Evolutionary conservation across 2,329 filamentous ascomycete genomes (phyloP).

Genomic region (Aspergillus sp.): DNA sequence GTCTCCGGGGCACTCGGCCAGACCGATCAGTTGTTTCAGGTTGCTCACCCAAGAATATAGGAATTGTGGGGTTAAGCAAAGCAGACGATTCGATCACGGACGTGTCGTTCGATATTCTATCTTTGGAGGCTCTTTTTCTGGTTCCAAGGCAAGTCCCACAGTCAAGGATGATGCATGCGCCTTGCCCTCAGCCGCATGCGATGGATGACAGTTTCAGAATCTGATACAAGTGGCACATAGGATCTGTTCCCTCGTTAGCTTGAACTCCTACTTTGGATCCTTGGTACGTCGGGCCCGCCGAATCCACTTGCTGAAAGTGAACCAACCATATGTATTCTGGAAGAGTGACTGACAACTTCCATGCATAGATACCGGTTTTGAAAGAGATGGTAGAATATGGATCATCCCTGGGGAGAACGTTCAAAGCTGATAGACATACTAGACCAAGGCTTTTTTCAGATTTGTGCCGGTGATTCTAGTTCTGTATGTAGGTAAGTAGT

Average conservation of each 20-base stretch:
- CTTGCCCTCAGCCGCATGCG: not conserved
- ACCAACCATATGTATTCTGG: constrained; percentile 1
- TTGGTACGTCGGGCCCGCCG: constrained; percentile 25
- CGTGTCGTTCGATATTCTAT: constrained; percentile 80
- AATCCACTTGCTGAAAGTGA: constrained; percentile 5
- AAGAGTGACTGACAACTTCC: constrained; percentile 10
- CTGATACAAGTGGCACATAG: constrained; percentile 37
- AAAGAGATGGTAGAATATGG: constrained; percentile 71
- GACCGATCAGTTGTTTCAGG: not conserved
- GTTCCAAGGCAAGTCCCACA: constrained; percentile 57
- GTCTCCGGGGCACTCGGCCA: not conserved
- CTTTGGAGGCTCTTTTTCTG: constrained; percentile 83
- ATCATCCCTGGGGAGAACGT: not conserved
- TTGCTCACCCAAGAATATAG: constrained; percentile 33
- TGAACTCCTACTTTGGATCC: constrained; percentile 78
- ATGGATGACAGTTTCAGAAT: constrained; percentile 4
- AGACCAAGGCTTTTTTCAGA: constrained; percentile 82
- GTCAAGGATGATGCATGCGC: not conserved
- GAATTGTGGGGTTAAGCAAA: constrained; percentile 62
- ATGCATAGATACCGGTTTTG: constrained; percentile 68
- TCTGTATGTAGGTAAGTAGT: constrained; percentile 63
- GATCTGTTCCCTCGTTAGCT: constrained; percentile 78
- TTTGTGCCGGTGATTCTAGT: constrained; percentile 75
- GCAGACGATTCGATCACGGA: constrained; percentile 63
- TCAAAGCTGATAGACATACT: constrained; percentile 22